Evolutionary conservation across 805 yeast species (phyloP), one percentile per base, ranked within the genome.

Genomic region (Cyberlindnera lachancei): DNA sequence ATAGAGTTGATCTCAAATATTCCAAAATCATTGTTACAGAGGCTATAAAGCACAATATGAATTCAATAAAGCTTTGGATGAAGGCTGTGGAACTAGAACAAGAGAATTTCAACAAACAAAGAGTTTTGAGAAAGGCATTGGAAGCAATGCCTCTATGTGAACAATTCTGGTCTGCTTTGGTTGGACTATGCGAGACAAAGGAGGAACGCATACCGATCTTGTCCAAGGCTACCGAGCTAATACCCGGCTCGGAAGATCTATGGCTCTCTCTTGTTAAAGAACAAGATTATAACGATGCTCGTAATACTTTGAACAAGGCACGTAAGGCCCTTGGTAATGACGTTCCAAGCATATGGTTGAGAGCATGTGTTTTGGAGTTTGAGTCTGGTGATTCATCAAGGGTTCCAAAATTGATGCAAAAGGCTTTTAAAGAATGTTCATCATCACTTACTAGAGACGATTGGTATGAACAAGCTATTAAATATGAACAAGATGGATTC

Each of bases 361-460:
- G 77, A 0, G 86, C 86, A 1, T 67, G 76, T 1, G 70, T 75
- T 41, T 48, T 86, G 11, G 94, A 85, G 52, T 90, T 77, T 45
- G 59, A 64, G 35, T 51, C 56, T 5, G 61, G 61, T 7, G 56
- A 61, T n/a, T 64, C 58, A n/a, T 52, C 59, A 1, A 70, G 73
- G 38, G 53, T 78, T 2, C 53, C 53, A 5, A 66, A 63, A 46
- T 45, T 82, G 45, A 46, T 79, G 35, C 54, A 55, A 19, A 68
- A 72, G 48, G 77, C 76, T 30, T 50, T 64, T 14, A 46, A 59
- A 30, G 69, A 72, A 28, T 53, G 69, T 18, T n/a, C n/a, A n/a
- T n/a, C n/a, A n/a, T 7, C 30, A 4, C 39, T 60, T 3, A 40
- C 58, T 1, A 49, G 70, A 19, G 54, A 56, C 1, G 57, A 58